A percentile compares a stretch with the other conserved stretches of the same genome.
Conservation (phyloP, 495 filamentous ascomycete genomes). For the Pseudotulostoma volvatum region DNA sequence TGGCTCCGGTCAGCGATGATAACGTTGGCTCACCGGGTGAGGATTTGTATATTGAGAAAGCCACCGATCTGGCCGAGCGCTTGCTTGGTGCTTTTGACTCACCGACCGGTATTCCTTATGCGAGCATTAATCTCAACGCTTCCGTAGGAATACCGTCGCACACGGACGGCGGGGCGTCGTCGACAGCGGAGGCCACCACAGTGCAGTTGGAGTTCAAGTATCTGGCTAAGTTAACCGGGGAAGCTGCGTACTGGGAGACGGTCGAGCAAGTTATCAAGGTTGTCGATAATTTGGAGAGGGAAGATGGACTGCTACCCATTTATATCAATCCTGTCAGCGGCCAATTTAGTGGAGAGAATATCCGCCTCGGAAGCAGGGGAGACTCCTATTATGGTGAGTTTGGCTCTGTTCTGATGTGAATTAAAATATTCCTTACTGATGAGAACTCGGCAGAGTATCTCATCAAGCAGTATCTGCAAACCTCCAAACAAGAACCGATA, state of each 20-base stretch:
- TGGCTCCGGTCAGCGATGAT: slow-evolving; percentile 50
- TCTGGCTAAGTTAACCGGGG: slow-evolving; percentile 83
- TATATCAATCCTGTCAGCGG: slow-evolving; percentile 71
- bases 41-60: slow-evolving; percentile 92
- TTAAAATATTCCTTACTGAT: slow-evolving; percentile 1
- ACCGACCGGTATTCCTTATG: slow-evolving; percentile 68
- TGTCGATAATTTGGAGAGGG: slow-evolving; percentile 57
- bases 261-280: slow-evolving; percentile 85
- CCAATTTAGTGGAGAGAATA: slow-evolving; percentile 63
- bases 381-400: slow-evolving; percentile 79
- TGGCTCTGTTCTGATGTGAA: too few relatives aligned
- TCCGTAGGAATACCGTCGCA: slow-evolving; percentile 61
- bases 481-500: slow-evolving; percentile 65
- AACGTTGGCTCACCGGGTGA: slow-evolving; percentile 53
- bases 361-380: slow-evolving; percentile 80
- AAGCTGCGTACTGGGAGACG: slow-evolving; percentile 75
- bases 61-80: slow-evolving; percentile 77
- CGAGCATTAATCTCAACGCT: slow-evolving; percentile 74
- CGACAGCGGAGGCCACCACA: slow-evolving; percentile 81
- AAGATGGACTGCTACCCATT: slow-evolving; percentile 81
- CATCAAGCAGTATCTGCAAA: slow-evolving; percentile 94
- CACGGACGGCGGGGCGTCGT: slow-evolving; percentile 74
- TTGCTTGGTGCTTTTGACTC: slow-evolving; percentile 79
- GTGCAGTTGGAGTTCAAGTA: slow-evolving; percentile 97
- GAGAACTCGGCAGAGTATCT: slow-evolving; percentile 62